Base-by-base conservation (phyloP, 352 stramenopile species). In the Pythium dissotocum region DNA sequence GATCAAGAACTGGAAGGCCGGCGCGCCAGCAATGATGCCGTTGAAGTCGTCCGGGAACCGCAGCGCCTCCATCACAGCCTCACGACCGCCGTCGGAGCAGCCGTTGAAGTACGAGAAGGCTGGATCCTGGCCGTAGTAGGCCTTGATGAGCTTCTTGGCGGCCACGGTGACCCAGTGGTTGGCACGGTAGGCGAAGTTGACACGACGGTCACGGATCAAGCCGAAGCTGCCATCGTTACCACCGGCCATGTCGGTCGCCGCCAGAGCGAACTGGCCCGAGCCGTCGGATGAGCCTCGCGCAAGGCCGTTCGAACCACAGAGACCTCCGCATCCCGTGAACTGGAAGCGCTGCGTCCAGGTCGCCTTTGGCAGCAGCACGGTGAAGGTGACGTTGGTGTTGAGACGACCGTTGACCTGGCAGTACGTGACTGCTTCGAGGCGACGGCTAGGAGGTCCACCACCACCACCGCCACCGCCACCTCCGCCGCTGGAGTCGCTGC, bases 291-390 rank as follows among this genome's bases (percentile, higher is more conserved):
- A 75, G 35, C 69, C 71, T 5, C 68, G 61, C 33, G 70, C 46
- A 60, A 80, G 69, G 14, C 44, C 40, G 58, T 77, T 79, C n/a
- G 52, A 72, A 16, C 73, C 76, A 21, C 73, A 83, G 32, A 80
- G 65, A 0, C 76, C 73, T 21, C 71, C 76, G 33, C 76, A 80
- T 13, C 76, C 76, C 38, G 76, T 55, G 58, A 80, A 73, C 65
- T 79, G 73, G 60, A 79, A 80, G 14, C 73, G 68, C 48, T 83
- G 76, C 7, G 73, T 83, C 73, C 73, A 83, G 0, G 73, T 80
- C 4, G 56, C 21, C 49, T 71, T 67, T 4, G 76, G 73, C 13
- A 83, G 70, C 54, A 79, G 58, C 18, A 79, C 68, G 30, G 73
- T 64, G 58, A 69, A 80, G 2, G 58, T 52, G 1, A 76, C 75